Base-by-base conservation (phyloP, 768 basidiomycete genomes). In the Leccinum fibrillosum region DNA sequence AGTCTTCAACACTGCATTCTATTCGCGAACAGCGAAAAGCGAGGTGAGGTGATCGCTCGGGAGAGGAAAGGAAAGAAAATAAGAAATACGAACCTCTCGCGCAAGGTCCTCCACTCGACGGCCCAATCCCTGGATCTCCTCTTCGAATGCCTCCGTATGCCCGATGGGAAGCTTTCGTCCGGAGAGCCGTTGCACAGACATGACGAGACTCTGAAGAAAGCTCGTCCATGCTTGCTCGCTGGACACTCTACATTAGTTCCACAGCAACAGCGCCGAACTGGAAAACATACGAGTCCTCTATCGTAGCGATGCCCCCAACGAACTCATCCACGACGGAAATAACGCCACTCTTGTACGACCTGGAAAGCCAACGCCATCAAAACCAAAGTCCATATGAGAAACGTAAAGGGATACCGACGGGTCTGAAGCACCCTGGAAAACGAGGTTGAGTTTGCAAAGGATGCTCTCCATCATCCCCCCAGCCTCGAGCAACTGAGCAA, bases 161-260 rank as follows among this genome's bases (percentile, higher is more conserved):
- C 76, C 79, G 3, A 86, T 77, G n/a, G 85, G 78, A 19, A 89
- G 71, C 52, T 79, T 78, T 66, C 84, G 79, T 0, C 88, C 86
- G 7, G 87, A 89, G 54, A 92, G 80, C 59, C 82, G 78, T 66
- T 86, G 79, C 6, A 90, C 81, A 1, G 86, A 86, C 2, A 73
- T 66, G 3, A 84, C 70, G 66, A 90, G 87, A 3, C 75, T 75
- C 55, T 83, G 83, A 62, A 91, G 71, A 65, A 89, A 84, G 2
- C 73, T 58, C 21, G 77, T 73, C 90, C 89, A 92, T 55, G 77
- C 80, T 26, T 83, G 81, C 58, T 87, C 84, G 60, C 90, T 90
- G 60, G 51, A 58, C n/a, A 57, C 32, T 49, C 55, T 8, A 32
- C 64, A 56, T 65, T 39, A 72, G 61, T 39, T 56, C 60, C 21